These are phyloP conservation scores for Babesia ovis DNA, from an alignment of 169 alveolate genomes.

Conservation along the genomic window DNA sequence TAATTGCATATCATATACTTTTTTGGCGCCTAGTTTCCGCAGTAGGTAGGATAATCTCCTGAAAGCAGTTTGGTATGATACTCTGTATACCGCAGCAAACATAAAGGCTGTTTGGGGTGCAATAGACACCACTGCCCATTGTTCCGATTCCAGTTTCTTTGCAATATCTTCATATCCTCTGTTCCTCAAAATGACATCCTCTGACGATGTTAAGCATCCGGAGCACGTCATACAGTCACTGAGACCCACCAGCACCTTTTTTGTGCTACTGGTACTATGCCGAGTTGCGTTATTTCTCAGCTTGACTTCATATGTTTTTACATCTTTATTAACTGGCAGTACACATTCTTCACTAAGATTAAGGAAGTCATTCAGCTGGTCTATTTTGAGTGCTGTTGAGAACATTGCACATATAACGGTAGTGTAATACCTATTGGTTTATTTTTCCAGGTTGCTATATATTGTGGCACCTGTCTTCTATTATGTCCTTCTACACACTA, in stretches of 20 bases:
- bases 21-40: conserved; percentile 68
- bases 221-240: conserved; percentile 92
- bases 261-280: not conserved
- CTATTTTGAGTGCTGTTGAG: conserved; percentile 76
- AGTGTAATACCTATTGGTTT: too few species aligned
- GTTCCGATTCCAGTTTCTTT: conserved; percentile 48
- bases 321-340: conserved; percentile 69
- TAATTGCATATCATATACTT: conserved; percentile 60
- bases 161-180: conserved; percentile 79
- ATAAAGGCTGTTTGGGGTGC: conserved; percentile 86
- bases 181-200: conserved; percentile 80
- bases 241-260: conserved; percentile 80
- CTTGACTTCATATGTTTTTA: conserved; percentile 45
- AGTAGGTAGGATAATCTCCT: conserved; percentile 62
- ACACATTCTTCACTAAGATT: conserved; percentile 86
- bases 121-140: conserved; percentile 78
- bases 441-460: too few species aligned
- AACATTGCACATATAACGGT: too few species aligned
- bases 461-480: too few species aligned
- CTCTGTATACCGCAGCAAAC: conserved; percentile 70
- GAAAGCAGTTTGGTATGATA: conserved; percentile 55
- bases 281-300: conserved; percentile 2
- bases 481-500: too few species aligned
- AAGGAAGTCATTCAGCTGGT: conserved; percentile 83
- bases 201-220: conserved; percentile 94